Percentiles rank a stretch among this genome's conserved stretches.
phyloP scores from a whole-genome alignment of 345 rosid species.

The Populus ilicifolia region DNA sequence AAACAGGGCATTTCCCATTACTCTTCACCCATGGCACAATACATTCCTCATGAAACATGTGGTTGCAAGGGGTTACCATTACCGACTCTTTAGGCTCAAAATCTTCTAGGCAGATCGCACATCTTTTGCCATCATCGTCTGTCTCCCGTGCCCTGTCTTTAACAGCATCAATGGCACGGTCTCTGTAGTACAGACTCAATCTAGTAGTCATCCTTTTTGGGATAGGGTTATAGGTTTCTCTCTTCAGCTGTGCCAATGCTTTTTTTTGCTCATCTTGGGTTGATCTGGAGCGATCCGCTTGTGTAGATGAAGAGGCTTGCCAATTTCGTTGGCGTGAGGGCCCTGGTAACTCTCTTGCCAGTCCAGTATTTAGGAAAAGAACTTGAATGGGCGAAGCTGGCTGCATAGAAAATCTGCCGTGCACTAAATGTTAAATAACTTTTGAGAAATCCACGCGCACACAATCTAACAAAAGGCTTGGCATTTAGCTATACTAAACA shows the following conservation, averaged over 20 bases:
- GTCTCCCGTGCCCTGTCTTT: slow-evolving; percentile 7
- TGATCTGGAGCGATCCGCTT: slow-evolving; percentile 17
- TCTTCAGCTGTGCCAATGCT: slow-evolving; percentile 47
- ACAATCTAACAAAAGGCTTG: no score
- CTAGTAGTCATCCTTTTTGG: slow-evolving; percentile 43
- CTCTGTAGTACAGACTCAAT: slow-evolving; percentile 55
- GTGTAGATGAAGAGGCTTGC: not conserved
- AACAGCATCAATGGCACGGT: slow-evolving; percentile 12
- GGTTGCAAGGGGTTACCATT: slow-evolving; percentile 71
- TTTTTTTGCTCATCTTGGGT: slow-evolving; percentile 31
- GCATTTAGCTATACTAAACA: no score
- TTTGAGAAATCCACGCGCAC: no score
- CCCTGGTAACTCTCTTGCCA: slow-evolving; percentile 7
- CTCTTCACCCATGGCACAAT: slow-evolving; percentile 71
- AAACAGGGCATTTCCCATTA: slow-evolving; percentile 68
- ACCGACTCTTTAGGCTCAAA: slow-evolving; percentile 62
- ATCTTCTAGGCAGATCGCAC: slow-evolving; percentile 79
- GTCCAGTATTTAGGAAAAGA: not conserved
- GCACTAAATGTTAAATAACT: not conserved
- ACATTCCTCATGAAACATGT: slow-evolving; percentile 84
- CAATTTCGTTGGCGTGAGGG: not conserved
- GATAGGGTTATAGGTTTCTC: slow-evolving; percentile 50
- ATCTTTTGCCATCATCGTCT: slow-evolving; percentile 55
- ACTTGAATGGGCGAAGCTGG: slow-evolving; percentile 1
- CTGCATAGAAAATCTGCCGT: slow-evolving; percentile 1